These are phyloP conservation scores for Phytophthora pistaciae DNA, from an alignment of 352 stramenopile genomes.

Conservation along the genomic window DNA sequence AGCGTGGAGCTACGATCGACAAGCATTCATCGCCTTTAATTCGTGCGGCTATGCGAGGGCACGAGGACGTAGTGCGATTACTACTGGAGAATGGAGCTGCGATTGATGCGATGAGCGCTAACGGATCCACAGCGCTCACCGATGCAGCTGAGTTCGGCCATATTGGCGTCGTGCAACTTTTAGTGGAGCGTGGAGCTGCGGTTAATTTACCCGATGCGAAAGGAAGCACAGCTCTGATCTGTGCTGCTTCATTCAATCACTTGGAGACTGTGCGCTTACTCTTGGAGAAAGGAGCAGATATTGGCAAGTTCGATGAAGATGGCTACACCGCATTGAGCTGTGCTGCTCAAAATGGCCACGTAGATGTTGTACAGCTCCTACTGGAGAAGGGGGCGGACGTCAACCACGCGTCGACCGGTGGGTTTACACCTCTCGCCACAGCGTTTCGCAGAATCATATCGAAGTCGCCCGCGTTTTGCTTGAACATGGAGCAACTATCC, in stretches of 20 bases:
- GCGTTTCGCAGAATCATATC: not conserved
- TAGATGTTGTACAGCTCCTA: not conserved
- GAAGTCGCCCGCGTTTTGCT: not conserved
- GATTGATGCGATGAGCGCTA: not conserved
- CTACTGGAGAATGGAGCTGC: not conserved
- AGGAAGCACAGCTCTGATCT: not conserved
- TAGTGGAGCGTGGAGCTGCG: not conserved
- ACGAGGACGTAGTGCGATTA: not conserved
- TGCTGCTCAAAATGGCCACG: not conserved
- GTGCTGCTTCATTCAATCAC: not conserved
- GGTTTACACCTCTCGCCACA: conserved; percentile 3
- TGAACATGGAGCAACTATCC: not conserved
- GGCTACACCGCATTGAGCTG: not conserved
- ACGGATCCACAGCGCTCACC: not conserved
- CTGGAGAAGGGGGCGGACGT: not conserved
- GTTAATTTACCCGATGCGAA: not conserved
- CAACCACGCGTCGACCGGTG: not conserved
- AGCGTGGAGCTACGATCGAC: not conserved
- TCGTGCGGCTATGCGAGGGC: not conserved
- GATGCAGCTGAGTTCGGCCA: not conserved
- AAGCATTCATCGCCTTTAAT: not conserved
- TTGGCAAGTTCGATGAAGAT: not conserved
- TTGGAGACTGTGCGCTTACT: not conserved
- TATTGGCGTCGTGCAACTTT: not conserved
- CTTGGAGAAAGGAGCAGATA: not conserved